Percentiles rank a stretch among this genome's conserved stretches.
These are phyloP conservation scores for Gossypium laxum DNA, from an alignment of 441 rosid genomes.

Conservation along the genomic window DNA sequence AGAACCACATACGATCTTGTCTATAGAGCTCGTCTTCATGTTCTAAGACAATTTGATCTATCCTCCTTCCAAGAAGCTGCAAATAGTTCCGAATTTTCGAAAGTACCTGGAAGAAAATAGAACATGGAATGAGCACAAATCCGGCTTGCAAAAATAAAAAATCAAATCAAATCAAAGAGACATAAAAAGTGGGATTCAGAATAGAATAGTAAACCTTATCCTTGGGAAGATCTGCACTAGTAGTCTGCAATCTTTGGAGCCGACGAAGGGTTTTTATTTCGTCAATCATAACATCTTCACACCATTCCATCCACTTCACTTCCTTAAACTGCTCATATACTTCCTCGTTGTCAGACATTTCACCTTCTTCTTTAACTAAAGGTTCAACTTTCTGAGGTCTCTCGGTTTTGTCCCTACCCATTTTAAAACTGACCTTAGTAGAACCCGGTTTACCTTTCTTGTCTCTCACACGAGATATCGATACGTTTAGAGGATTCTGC, in stretches of 20 bases:
- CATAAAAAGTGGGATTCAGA: background rate
- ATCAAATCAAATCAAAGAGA: background rate
- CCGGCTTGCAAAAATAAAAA: slow-evolving; percentile 4
- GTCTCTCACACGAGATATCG: slow-evolving; percentile 39
- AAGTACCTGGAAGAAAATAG: slow-evolving; percentile 52
- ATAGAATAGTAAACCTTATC: slow-evolving; percentile 45
- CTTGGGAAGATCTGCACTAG: slow-evolving; percentile 92
- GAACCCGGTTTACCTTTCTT: slow-evolving; percentile 48
- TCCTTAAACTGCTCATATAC: slow-evolving; percentile 92
- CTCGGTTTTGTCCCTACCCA: slow-evolving; percentile 42
- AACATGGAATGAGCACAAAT: background rate
- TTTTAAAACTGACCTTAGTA: slow-evolving; percentile 28
- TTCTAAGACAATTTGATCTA: slow-evolving; percentile 69
- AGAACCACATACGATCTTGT: slow-evolving; percentile 64
- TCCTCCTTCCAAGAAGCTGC: slow-evolving; percentile 76
- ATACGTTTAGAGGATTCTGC: slow-evolving; percentile 36
- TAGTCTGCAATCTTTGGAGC: slow-evolving; percentile 74
- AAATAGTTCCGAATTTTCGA: slow-evolving; percentile 81
- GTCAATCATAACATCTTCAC: slow-evolving; percentile 77
- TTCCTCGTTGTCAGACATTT: slow-evolving; percentile 92
- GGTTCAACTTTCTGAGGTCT: slow-evolving; percentile 62
- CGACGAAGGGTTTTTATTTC: slow-evolving; percentile 77
- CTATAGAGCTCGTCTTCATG: slow-evolving; percentile 60
- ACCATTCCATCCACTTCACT: slow-evolving; percentile 99
- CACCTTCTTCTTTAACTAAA: slow-evolving; percentile 90